Conservation (phyloP, 495 filamentous ascomycete genomes). For the Hapsidospora chrysogenum region DNA sequence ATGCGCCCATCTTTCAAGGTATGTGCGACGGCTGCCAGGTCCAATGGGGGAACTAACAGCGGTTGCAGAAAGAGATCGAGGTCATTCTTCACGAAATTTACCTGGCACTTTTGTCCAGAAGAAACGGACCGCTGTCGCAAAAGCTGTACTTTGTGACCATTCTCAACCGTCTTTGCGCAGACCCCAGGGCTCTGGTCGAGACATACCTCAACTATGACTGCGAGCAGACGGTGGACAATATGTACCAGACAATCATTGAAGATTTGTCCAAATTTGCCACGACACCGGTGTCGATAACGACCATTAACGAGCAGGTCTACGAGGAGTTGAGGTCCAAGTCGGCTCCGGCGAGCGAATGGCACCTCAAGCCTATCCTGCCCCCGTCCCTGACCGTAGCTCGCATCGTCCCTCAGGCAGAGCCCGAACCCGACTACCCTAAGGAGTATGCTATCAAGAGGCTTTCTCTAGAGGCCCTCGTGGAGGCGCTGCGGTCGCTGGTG, state of each 20-base stretch:
- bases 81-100: conserved; percentile 98
- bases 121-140: conserved; percentile 71
- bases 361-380: conserved; percentile 64
- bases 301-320: conserved; percentile 67
- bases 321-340: conserved; percentile 57
- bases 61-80: conserved; percentile 75
- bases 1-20: conserved; percentile 91
- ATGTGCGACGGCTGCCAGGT: not conserved
- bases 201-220: conserved; percentile 98
- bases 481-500: conserved; percentile 74
- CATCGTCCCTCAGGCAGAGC: conserved; percentile 40
- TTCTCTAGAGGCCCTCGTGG: conserved; percentile 73
- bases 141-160: conserved; percentile 84
- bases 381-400: conserved; percentile 69
- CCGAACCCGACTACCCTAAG: conserved; percentile 51
- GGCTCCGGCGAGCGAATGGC: conserved; percentile 51
- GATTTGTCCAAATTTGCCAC: conserved; percentile 75
- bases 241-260: conserved; percentile 89
- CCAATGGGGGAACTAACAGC: not conserved
- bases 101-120: conserved; percentile 77
- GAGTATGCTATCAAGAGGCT: conserved; percentile 82
- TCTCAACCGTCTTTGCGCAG: conserved; percentile 64
- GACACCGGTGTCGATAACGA: conserved; percentile 52
- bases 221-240: conserved; percentile 87
- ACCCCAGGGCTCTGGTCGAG: conserved; percentile 82